These are phyloP conservation scores for Akanthomyces uredinophilus DNA, from an alignment of 2,329 filamentous ascomycete species.

Conservation along the genomic window DNA sequence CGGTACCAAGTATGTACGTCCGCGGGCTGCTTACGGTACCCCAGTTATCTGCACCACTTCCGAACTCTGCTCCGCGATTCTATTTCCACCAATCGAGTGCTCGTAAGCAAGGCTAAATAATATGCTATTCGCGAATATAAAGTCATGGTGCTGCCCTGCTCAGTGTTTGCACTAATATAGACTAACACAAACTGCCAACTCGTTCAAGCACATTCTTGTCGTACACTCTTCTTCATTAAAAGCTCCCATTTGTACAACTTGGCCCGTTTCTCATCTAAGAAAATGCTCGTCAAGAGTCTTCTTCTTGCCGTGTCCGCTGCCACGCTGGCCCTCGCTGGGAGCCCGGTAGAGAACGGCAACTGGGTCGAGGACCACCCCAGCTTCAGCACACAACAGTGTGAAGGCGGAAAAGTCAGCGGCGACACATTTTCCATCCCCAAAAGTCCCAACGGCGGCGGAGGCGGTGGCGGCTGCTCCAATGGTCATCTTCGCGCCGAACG, in stretches of 20 bases:
- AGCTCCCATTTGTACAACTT: background rate
- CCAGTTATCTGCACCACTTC: background rate
- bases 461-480: conserved; percentile 11
- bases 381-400: conserved; percentile 9
- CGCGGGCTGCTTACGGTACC: background rate
- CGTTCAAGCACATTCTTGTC: background rate
- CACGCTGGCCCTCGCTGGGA: background rate
- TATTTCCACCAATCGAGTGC: conserved; percentile 7
- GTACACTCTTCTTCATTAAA: too few species aligned
- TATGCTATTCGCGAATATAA: background rate
- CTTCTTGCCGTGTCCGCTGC: background rate
- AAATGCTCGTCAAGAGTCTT: conserved; percentile 7
- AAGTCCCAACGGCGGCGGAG: background rate
- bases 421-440: conserved; percentile 8
- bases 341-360: conserved; percentile 9
- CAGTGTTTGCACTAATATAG: background rate
- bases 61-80: background rate
- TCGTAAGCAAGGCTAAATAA: background rate
- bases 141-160: background rate
- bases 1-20: too few species aligned
- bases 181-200: background rate
- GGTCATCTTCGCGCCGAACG: conserved; percentile 13
- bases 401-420: conserved; percentile 7
- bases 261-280: background rate
- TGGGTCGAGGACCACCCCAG: conserved; percentile 3